phyloP scores from a whole-genome alignment of 257 asterid genomes.

The Haberlea rhodopensis region DNA sequence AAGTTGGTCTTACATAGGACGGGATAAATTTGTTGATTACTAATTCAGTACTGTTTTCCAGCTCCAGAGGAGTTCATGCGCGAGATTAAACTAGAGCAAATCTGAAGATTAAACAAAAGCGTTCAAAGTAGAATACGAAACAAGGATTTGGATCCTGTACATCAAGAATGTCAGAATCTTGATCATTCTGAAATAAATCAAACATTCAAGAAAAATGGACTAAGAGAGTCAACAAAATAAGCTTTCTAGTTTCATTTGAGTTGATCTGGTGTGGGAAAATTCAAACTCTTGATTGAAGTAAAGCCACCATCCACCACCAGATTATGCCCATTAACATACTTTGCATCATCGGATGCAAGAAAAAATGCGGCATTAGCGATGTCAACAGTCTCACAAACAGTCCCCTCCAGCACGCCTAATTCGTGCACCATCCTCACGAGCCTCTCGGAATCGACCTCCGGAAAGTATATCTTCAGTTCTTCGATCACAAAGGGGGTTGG shows the following conservation, averaged over 20 bases:
- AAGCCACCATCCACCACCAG: constrained; percentile 81
- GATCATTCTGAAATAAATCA: background rate
- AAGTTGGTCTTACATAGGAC: background rate
- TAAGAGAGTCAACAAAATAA: no score
- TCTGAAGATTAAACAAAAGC: constrained; percentile 30
- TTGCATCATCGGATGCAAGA: constrained; percentile 77
- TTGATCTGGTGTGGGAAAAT: constrained; percentile 21
- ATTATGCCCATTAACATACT: constrained; percentile 78
- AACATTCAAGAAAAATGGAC: background rate
- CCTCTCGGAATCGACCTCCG: constrained; percentile 35
- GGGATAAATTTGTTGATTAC: background rate
- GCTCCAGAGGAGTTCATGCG: constrained; percentile 85
- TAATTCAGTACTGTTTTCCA: constrained; percentile 20
- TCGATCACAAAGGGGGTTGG: constrained; percentile 64
- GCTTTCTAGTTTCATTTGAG: background rate
- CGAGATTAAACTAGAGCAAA: constrained; percentile 53
- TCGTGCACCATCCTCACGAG: constrained; percentile 50
- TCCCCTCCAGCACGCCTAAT: constrained; percentile 58
- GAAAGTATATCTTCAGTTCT: constrained; percentile 49
- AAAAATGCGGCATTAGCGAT: constrained; percentile 76
- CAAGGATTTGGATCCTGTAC: background rate
- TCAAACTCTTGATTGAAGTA: constrained; percentile 42
- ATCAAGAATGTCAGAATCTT: background rate
- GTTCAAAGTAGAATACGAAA: background rate
- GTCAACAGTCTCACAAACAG: constrained; percentile 58